Evolutionary conservation across 495 filamentous ascomycete species (phyloP).

Genomic region (Apiosordaria backusii): DNA sequence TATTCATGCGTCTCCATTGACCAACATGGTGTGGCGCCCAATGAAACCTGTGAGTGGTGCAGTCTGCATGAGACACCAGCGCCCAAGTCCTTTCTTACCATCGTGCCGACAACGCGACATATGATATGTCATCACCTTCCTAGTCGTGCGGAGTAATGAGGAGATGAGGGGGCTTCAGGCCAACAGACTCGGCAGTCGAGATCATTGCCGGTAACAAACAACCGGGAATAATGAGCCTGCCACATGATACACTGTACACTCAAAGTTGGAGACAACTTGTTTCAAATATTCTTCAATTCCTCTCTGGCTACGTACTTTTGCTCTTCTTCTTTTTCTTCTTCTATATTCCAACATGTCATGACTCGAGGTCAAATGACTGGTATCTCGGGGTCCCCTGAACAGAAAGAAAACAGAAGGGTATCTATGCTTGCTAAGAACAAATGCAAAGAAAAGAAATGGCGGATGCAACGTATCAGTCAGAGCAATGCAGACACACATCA

Average conservation of each 20-base stretch:
- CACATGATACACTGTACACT: neutral
- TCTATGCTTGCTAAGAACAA: neutral
- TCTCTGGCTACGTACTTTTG: neutral
- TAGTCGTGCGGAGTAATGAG: neutral
- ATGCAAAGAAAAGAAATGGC: conserved; percentile 7
- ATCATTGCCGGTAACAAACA: neutral
- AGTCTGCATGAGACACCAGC: neutral
- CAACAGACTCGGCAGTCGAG: neutral
- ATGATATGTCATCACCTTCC: neutral
- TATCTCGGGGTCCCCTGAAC: neutral
- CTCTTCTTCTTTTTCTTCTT: neutral
- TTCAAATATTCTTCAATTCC: neutral
- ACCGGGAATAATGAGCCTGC: neutral
- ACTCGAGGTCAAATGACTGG: neutral
- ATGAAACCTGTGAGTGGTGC: neutral
- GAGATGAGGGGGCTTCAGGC: neutral
- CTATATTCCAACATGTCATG: neutral
- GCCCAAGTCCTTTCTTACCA: neutral
- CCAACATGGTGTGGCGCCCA: neutral
- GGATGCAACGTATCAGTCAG: neutral
- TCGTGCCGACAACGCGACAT: neutral
- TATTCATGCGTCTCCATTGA: neutral
- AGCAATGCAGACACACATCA: conserved; percentile 11
- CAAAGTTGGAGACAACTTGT: neutral
- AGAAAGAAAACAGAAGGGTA: neutral